Evolutionary conservation across 108 stramenopile genomes (phyloP).

Genomic region (Licmophora abbreviata): DNA sequence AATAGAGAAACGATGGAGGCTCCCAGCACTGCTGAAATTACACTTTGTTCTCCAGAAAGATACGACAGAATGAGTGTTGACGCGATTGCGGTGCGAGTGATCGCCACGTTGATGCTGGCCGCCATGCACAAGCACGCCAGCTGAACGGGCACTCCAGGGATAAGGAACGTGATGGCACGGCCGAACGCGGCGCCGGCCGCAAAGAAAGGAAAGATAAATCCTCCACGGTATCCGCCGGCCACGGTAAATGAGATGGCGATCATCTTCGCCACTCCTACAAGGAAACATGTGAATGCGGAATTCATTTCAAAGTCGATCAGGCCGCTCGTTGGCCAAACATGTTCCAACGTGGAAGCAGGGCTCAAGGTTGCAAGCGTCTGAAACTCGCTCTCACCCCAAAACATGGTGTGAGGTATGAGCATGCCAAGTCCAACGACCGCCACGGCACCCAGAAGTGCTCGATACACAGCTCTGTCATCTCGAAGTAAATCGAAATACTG

Average conservation of each 20-base stretch:
- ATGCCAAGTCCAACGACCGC: constrained; percentile 33
- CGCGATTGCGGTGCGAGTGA: constrained; percentile 52
- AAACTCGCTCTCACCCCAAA: constrained; percentile 66
- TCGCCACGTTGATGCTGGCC: constrained; percentile 60
- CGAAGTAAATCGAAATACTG: constrained; percentile 26
- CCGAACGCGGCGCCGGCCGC: constrained; percentile 52
- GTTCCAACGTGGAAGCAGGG: constrained; percentile 36
- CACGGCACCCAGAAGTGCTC: constrained; percentile 33
- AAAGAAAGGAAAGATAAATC: constrained; percentile 62
- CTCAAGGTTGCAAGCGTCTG: constrained; percentile 32
- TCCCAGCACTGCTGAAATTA: constrained; percentile 36
- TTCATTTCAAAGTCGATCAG: constrained; percentile 54
- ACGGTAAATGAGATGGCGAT: constrained; percentile 57
- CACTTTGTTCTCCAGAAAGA: constrained; percentile 45
- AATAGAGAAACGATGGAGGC: constrained; percentile 43
- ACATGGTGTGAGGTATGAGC: constrained; percentile 56
- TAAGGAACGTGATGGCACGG: constrained; percentile 28
- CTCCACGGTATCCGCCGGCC: constrained; percentile 56
- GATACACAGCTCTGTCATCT: constrained; percentile 33
- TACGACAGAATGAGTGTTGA: constrained; percentile 43
- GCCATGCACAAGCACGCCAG: constrained; percentile 39
- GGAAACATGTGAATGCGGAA: constrained; percentile 16
- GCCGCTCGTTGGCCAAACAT: constrained; percentile 55
- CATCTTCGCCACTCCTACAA: constrained; percentile 45
- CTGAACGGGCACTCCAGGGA: constrained; percentile 26